Evolutionary conservation across 2,329 filamentous ascomycete genomes (phyloP).

Genomic region (Pseudopithomyces maydicus): DNA sequence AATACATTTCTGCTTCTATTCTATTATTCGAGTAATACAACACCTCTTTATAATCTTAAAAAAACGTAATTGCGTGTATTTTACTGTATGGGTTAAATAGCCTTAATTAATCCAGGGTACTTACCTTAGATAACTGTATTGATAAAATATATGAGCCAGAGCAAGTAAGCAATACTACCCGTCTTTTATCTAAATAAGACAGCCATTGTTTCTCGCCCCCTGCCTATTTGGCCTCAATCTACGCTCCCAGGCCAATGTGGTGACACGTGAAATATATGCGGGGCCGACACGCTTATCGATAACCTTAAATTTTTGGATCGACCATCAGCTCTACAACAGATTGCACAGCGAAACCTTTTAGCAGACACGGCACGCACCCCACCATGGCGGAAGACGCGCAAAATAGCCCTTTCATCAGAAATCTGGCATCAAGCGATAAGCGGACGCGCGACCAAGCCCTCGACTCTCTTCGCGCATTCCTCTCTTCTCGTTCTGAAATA

Average conservation of each 20-base stretch:
- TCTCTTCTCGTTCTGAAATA: conserved; percentile 67
- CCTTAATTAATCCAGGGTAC: no score
- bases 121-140: no score
- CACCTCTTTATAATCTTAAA: no score
- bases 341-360: conserved; percentile 7
- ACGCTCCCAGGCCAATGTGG: background rate
- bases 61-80: no score
- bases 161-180: no score
- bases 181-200: no score
- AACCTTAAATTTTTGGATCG: conserved; percentile 30
- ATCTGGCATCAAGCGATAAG: conserved; percentile 83
- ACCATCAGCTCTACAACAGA: background rate
- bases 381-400: conserved; percentile 48
- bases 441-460: conserved; percentile 78
- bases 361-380: background rate
- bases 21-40: no score
- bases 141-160: no score
- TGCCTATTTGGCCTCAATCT: no score
- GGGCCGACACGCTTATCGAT: conserved; percentile 25
- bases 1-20: no score
- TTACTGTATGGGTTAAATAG: no score
- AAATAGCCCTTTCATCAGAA: conserved; percentile 74
- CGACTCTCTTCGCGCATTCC: conserved; percentile 75
- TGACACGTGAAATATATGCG: background rate
- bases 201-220: no score